Base-by-base conservation (phyloP, 1,139 yeast species). In the Pichia cactophila region DNA sequence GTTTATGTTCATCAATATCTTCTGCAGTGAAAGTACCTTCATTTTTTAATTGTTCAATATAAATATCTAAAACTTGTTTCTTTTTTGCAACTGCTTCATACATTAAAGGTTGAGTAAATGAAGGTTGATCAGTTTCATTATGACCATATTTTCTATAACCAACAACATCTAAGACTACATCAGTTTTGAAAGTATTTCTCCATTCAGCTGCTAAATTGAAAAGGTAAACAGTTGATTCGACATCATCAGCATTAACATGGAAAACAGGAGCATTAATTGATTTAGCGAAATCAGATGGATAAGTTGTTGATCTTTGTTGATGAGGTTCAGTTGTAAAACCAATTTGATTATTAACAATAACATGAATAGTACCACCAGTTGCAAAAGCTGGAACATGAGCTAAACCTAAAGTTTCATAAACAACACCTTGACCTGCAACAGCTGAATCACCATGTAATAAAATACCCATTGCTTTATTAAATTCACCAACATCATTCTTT, bases 321-420 rank as follows among this genome's bases (percentile, higher is more conserved):
- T 96, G 80, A 60, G 99, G 98, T 69, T 92, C 97, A 47, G 99
- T 92, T 58, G 99, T 92, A 80, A 92, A 92, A 71, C 99, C 99
- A 69, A 92, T 92, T 78, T 92, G 99, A 75, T 92, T 92, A 73
- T 94, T 94, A 58, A 92, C 89, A 64, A 92, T 90, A 59, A 92
- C 80, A 71, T 92, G 98, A 58, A 92, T 77, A 50, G 97, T 89
- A 78, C 99, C 99, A 75, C 99, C 99, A 48, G 97, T 90, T 50
- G 96, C 82, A 73, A 88, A 92, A 57, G 92, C 96, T 58, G 97
- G 97, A 66, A 92, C 78, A 63, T 81, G 81, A 60, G 87, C 81
- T 73, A 92, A 86, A 53, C 97, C 97, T 85, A 92, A 84, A 50
- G 98, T 89, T 75, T 92, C 99, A 70, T 92, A 92, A 56, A 92